phyloP scores from a whole-genome alignment of 2,329 filamentous ascomycete genomes.

The Botrytis cinerea region DNA sequence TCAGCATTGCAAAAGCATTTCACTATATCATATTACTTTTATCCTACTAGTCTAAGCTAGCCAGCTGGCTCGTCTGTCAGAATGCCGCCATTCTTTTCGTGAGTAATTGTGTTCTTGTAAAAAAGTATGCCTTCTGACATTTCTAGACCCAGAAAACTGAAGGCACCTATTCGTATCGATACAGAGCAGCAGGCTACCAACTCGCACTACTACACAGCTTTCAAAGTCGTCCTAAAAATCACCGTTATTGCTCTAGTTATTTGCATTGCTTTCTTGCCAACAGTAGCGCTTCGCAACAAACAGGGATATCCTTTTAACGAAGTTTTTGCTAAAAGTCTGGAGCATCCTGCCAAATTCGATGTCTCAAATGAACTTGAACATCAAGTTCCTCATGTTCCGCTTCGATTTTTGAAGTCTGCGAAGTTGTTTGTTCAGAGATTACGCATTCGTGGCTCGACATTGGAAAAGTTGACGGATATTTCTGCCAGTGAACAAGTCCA shows the following conservation, averaged over 20 bases:
- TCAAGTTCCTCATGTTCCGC: conserved; percentile 9
- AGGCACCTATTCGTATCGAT: not conserved
- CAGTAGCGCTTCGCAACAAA: conserved; percentile 4
- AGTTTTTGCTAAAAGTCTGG: not conserved
- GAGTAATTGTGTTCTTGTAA: not conserved
- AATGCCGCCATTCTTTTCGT: conserved; percentile 5
- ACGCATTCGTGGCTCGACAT: not conserved
- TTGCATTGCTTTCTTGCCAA: conserved; percentile 20
- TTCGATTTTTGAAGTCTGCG: not conserved
- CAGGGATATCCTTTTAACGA: not conserved
- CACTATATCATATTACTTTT: conserved; percentile 1
- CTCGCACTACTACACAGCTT: conserved; percentile 9
- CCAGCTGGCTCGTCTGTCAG: not conserved
- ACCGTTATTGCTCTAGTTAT: conserved; percentile 11
- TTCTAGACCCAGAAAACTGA: conserved; percentile 12
- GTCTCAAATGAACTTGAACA: not conserved
- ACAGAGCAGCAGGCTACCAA: not conserved
- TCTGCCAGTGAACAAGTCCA: not conserved
- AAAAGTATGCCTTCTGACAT: not conserved
- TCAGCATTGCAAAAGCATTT: conserved; percentile 19
- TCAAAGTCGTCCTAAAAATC: conserved; percentile 16
- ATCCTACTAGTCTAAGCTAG: not conserved
- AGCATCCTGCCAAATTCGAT: not conserved
- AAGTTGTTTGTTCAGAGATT: conserved; percentile 11
- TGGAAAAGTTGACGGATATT: not conserved